Conservation (phyloP, 2,329 filamentous ascomycete genomes). For the Exophiala calicioides region DNA sequence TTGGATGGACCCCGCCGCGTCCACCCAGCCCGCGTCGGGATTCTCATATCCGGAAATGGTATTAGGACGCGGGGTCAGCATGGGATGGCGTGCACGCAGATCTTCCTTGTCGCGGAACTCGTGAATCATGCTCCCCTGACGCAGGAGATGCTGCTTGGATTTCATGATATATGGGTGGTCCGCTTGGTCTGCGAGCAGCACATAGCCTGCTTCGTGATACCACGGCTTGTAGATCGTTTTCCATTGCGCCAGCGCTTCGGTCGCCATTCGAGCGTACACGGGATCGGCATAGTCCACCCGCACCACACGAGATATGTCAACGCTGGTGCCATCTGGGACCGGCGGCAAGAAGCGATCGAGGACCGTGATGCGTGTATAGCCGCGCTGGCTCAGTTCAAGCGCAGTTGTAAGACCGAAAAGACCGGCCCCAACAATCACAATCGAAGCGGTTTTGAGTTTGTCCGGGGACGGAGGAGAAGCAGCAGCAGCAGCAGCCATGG, state of each 20-base stretch:
- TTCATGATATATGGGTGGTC: constrained; percentile 1
- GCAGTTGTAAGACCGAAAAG: constrained; percentile 68
- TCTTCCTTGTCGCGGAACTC: neutral
- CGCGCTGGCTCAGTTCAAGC: constrained; percentile 64
- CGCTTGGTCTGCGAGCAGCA: constrained; percentile 37
- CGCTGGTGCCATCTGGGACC: constrained; percentile 59
- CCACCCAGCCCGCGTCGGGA: constrained; percentile 46
- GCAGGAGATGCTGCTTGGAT: constrained; percentile 1
- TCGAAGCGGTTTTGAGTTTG: neutral
- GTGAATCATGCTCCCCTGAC: constrained; percentile 29
- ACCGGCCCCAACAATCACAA: constrained; percentile 67
- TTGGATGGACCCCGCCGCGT: constrained; percentile 39
- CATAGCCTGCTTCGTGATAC: constrained; percentile 45
- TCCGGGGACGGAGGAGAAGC: too few relatives aligned
- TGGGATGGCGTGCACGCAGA: neutral
- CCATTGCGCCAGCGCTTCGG: constrained; percentile 58
- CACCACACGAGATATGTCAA: constrained; percentile 63
- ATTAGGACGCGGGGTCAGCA: neutral
- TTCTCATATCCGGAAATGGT: constrained; percentile 42
- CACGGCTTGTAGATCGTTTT: constrained; percentile 1
- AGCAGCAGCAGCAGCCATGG: too few relatives aligned
- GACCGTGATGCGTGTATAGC: constrained; percentile 50
- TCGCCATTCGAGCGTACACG: constrained; percentile 72
- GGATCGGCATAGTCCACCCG: constrained; percentile 78
- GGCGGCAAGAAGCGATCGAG: constrained; percentile 50